phyloP scores from a whole-genome alignment of 192 early-diverging fungal species.

The Umbelopsis isabellina region DNA sequence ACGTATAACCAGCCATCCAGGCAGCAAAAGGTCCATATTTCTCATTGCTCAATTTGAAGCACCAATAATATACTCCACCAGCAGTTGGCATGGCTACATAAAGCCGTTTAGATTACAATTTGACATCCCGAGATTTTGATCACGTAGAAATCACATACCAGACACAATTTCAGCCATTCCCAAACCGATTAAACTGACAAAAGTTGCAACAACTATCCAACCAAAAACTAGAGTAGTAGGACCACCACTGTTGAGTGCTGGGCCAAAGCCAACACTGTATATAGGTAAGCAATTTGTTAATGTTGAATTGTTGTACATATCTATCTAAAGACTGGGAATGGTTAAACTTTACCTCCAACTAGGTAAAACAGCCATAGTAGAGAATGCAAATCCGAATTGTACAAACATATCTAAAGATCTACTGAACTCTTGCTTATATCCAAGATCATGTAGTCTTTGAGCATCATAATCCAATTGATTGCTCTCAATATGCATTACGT shows the following conservation, averaged over 20 bases:
- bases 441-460: conserved; percentile 48
- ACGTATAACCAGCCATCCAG: conserved; percentile 16
- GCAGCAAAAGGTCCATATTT: conserved; percentile 6
- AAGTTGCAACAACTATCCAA: conserved; percentile 45
- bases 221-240: conserved; percentile 45
- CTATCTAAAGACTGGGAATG: neutral
- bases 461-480: conserved; percentile 32
- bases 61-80: conserved; percentile 33
- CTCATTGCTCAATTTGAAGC: neutral
- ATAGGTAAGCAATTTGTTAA: neutral
- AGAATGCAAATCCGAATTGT: conserved; percentile 47
- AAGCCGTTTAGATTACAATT: neutral
- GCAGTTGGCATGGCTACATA: conserved; percentile 1
- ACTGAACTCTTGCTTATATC: conserved; percentile 52
- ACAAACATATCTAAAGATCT: conserved; percentile 42
- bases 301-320: neutral
- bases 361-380: conserved; percentile 41
- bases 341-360: conserved; percentile 19
- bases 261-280: conserved; percentile 38
- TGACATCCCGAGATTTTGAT: neutral
- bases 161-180: conserved; percentile 49
- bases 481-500: conserved; percentile 23
- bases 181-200: conserved; percentile 39
- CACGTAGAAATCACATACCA: neutral
- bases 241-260: conserved; percentile 44